phyloP scores from a whole-genome alignment of 2,329 filamentous ascomycete species.

The Clarireedia hainanense region DNA sequence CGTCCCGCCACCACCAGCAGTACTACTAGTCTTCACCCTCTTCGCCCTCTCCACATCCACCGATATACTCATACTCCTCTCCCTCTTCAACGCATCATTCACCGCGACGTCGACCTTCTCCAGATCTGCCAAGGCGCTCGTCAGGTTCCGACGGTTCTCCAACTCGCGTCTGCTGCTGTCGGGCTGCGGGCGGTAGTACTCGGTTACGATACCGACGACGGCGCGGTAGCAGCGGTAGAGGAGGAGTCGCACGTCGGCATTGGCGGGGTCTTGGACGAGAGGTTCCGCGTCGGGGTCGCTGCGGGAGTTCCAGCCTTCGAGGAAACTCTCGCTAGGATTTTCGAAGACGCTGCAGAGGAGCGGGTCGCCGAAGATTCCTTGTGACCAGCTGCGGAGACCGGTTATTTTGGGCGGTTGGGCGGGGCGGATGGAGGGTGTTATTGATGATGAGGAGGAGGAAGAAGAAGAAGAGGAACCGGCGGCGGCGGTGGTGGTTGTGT shows the following conservation, averaged over 20 bases:
- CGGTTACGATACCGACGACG: slow-evolving; percentile 42
- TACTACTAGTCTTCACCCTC: slow-evolving; percentile 12
- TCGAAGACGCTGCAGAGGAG: slow-evolving; percentile 44
- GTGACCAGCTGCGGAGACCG: slow-evolving; percentile 51
- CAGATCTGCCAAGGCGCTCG: slow-evolving; percentile 38
- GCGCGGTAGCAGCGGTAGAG: slow-evolving; percentile 53
- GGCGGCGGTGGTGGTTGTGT: too few species aligned
- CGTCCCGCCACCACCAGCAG: slow-evolving; percentile 8
- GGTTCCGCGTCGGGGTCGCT: slow-evolving; percentile 17
- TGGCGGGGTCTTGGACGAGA: slow-evolving; percentile 37
- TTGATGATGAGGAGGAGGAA: neutral
- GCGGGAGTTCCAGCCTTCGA: slow-evolving; percentile 35
- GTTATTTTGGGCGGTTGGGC: slow-evolving; percentile 30
- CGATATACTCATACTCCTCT: slow-evolving; percentile 14
- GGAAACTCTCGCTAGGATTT: slow-evolving; percentile 36
- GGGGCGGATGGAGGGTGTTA: slow-evolving; percentile 4
- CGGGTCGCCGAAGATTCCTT: slow-evolving; percentile 52
- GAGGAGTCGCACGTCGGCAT: slow-evolving; percentile 39
- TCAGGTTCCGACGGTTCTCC: slow-evolving; percentile 43
- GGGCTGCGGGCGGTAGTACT: slow-evolving; percentile 45
- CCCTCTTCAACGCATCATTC: slow-evolving; percentile 19
- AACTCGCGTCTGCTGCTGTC: slow-evolving; percentile 45
- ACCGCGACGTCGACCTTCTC: slow-evolving; percentile 29
- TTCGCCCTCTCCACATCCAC: slow-evolving; percentile 14
- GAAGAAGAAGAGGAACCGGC: too few species aligned